Conservation (phyloP, 2,329 filamentous ascomycete genomes). For the Fusarium oxysporum region DNA sequence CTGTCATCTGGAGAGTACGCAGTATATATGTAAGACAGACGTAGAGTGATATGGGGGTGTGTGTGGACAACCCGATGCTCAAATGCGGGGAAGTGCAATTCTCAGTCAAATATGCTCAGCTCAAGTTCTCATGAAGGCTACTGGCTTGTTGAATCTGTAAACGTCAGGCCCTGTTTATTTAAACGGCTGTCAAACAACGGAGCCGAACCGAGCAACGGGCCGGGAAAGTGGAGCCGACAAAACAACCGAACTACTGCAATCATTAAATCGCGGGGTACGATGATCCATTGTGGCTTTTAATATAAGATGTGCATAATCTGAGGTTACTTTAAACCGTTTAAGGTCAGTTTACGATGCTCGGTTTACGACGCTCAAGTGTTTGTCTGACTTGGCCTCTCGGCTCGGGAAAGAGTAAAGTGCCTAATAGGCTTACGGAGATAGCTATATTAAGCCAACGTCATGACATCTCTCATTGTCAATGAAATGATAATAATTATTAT, state of each 20-base stretch:
- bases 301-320: rapidly evolving
- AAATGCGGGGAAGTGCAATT: not conserved
- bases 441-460: not conserved
- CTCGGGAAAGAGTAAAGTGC: not conserved
- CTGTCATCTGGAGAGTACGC: rapidly evolving
- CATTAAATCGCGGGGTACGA: not conserved
- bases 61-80: not conserved
- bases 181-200: rapidly evolving
- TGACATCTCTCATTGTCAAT: rapidly evolving
- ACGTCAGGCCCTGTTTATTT: not conserved
- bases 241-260: not conserved
- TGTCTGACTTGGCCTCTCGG: not conserved
- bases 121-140: rapidly evolving
- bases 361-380: too few species aligned
- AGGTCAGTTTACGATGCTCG: not conserved
- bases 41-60: rapidly evolving
- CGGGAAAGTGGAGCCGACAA: not conserved
- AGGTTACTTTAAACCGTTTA: not conserved
- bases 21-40: not conserved
- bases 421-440: rapidly evolving
- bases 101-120: too few species aligned
- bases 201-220: not conserved
- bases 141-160: rapidly evolving
- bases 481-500: too few species aligned
- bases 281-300: rapidly evolving